phyloP scores from a whole-genome alignment of 768 basidiomycete species.

The Lactarius akahatsu region DNA sequence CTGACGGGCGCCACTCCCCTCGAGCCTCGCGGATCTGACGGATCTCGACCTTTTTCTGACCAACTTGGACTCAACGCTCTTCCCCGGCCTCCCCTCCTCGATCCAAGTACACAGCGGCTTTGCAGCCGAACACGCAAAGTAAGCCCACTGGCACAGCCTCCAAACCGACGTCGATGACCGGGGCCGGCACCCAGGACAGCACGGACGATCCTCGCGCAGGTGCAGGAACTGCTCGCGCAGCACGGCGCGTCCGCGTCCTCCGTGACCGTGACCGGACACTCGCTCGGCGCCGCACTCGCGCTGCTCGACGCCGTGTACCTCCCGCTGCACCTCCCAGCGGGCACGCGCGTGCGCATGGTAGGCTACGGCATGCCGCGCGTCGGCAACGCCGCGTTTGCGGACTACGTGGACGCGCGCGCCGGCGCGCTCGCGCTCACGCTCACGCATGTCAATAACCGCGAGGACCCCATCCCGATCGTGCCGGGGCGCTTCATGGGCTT shows the following conservation, averaged over 20 bases:
- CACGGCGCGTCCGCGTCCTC: slow-evolving; percentile 44
- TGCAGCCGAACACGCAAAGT: slow-evolving; percentile 45
- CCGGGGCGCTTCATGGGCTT: slow-evolving; percentile 23
- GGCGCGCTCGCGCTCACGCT: neutral
- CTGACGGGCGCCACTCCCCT: neutral
- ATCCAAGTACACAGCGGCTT: slow-evolving; percentile 57
- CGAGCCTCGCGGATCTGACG: slow-evolving; percentile 51
- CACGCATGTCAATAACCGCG: slow-evolving; percentile 28
- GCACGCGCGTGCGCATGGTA: slow-evolving; percentile 41
- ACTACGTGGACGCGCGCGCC: slow-evolving; percentile 28
- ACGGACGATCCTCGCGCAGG: slow-evolving; percentile 43
- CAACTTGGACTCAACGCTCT: slow-evolving; percentile 46
- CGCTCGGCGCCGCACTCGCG: slow-evolving; percentile 33
- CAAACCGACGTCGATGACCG: neutral
- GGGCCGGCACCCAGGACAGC: slow-evolving; percentile 46
- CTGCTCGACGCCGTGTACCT: slow-evolving; percentile 37
- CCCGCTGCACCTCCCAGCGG: slow-evolving; percentile 34
- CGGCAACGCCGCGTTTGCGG: slow-evolving; percentile 51
- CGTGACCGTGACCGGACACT: slow-evolving; percentile 39
- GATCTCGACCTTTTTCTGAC: slow-evolving; percentile 45
- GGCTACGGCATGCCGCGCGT: slow-evolving; percentile 55
- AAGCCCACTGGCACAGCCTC: neutral
- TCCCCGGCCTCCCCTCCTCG: slow-evolving; percentile 50
- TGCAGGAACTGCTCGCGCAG: slow-evolving; percentile 42
- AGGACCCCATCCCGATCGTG: slow-evolving; percentile 30